Evolutionary conservation across 495 filamentous ascomycete genomes (phyloP).

Genomic region (Collariella sp.): DNA sequence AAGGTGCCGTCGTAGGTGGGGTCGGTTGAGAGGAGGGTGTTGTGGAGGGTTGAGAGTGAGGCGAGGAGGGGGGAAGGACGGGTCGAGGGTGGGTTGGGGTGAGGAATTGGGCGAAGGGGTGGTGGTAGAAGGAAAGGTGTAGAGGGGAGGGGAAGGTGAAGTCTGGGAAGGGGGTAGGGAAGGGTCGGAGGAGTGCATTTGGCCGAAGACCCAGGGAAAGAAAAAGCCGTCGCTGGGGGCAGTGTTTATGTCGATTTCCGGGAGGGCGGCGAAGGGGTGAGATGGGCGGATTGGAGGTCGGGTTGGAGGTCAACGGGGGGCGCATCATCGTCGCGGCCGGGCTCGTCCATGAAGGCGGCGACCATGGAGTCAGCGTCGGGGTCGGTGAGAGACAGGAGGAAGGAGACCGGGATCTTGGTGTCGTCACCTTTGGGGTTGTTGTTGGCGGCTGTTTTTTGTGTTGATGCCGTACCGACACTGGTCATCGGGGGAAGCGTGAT

Average conservation of each 20-base stretch:
- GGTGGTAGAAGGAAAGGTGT: not conserved
- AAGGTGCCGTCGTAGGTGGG: slow-evolving; percentile 6
- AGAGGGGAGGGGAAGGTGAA: not conserved
- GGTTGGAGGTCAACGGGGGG: not conserved
- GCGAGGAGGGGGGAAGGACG: not conserved
- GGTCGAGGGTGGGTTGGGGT: not conserved
- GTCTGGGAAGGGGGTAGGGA: not conserved
- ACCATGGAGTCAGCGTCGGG: slow-evolving; percentile 13
- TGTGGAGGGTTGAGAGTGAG: not conserved
- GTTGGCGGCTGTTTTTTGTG: too few relatives aligned
- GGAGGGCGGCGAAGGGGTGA: not conserved
- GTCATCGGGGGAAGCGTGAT: not conserved
- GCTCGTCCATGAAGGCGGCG: not conserved
- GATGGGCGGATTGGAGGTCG: not conserved
- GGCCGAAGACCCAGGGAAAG: not conserved
- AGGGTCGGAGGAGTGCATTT: not conserved
- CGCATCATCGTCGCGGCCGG: not conserved
- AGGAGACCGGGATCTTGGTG: slow-evolving; percentile 9
- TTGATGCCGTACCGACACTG: not conserved
- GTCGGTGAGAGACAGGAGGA: slow-evolving; percentile 12
- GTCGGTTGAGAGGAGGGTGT: not conserved
- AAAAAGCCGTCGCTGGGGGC: not conserved
- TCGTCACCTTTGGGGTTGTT: not conserved
- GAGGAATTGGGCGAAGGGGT: too few relatives aligned
- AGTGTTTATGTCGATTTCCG: too few relatives aligned